These are phyloP conservation scores for Copromyces sp. DNA, from an alignment of 495 filamentous ascomycete species.

Conservation along the genomic window DNA sequence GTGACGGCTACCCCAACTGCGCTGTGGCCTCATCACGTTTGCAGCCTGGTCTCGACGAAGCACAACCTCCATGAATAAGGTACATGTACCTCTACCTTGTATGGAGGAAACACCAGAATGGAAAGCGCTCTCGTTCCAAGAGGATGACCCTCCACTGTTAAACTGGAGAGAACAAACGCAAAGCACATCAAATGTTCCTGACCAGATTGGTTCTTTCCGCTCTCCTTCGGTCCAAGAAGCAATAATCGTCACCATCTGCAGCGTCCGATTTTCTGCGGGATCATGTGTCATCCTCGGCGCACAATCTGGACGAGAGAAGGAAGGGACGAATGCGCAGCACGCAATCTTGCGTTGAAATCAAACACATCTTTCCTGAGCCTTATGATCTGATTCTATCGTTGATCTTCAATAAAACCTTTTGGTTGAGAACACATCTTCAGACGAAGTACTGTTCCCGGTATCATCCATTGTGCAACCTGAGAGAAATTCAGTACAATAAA, in stretches of 20 bases:
- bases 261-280: not conserved
- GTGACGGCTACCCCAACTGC: not conserved
- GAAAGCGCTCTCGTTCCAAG: not conserved
- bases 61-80: not conserved
- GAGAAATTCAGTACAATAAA: not conserved
- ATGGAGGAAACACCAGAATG: not conserved
- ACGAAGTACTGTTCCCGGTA: not conserved
- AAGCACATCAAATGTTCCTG: not conserved
- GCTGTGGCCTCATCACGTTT: not conserved
- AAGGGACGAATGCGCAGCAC: not conserved
- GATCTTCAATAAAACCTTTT: not conserved
- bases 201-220: not conserved
- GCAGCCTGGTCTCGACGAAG: not conserved
- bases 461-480: not conserved
- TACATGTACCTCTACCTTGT: too few relatives aligned
- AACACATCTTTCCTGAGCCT: too few relatives aligned
- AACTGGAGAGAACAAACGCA: not conserved
- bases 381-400: too few relatives aligned
- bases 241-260: not conserved
- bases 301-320: not conserved
- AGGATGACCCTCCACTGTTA: not conserved
- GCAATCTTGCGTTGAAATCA: not conserved
- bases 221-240: not conserved
- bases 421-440: not conserved
- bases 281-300: not conserved